A percentile compares a stretch with the other conserved stretches of the same genome.
Evolutionary conservation across 345 rosid genomes (phyloP).

Genomic region (Nasturtium officinale): DNA sequence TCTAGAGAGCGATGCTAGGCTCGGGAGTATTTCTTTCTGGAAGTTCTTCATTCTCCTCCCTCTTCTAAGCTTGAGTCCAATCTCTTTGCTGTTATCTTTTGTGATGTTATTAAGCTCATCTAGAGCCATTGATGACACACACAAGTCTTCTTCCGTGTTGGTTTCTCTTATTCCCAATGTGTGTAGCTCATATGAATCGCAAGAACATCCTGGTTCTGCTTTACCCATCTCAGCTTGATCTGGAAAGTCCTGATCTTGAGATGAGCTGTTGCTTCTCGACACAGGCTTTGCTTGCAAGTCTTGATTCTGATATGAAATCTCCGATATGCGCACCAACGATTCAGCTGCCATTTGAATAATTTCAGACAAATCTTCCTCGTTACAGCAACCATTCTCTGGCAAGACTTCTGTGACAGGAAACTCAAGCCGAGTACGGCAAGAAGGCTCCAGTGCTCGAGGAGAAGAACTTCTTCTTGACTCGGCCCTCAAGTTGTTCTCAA

Average conservation of each 20-base stretch:
- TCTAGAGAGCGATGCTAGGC: constrained; percentile 63
- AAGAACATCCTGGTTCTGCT: constrained; percentile 47
- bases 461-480: constrained; percentile 30
- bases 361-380: constrained; percentile 38
- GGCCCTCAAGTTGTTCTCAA: constrained; percentile 33
- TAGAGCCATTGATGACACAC: constrained; percentile 56
- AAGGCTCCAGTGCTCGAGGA: constrained; percentile 22
- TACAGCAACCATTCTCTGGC: constrained; percentile 6
- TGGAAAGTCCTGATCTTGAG: constrained; percentile 27
- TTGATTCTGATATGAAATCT: constrained; percentile 24
- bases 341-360: constrained; percentile 61
- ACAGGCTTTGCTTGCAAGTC: constrained; percentile 30
- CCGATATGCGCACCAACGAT: constrained; percentile 55
- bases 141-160: constrained; percentile 53
- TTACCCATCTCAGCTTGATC: constrained; percentile 16
- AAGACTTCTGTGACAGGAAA: constrained; percentile 29
- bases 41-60: constrained; percentile 88
- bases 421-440: constrained; percentile 41
- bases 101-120: constrained; percentile 45
- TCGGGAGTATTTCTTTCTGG: constrained; percentile 73
- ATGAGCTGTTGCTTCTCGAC: constrained; percentile 24
- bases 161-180: constrained; percentile 56
- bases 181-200: constrained; percentile 63
- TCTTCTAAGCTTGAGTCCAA: constrained; percentile 61
- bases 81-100: constrained; percentile 49